phyloP scores from a whole-genome alignment of 305 asterid species.

The Caryopteris hybrid region DNA sequence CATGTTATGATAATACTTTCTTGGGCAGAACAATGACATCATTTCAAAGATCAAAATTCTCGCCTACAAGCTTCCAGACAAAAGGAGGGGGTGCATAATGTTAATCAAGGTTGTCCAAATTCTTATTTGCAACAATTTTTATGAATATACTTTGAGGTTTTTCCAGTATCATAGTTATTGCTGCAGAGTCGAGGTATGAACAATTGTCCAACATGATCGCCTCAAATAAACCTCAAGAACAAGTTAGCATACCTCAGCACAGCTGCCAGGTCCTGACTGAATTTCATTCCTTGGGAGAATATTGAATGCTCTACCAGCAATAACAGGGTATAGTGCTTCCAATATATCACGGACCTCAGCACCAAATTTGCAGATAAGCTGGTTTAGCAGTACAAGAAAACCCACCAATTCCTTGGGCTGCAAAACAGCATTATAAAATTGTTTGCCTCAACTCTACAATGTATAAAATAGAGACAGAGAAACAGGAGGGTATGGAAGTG shows the following conservation, averaged over 20 bases:
- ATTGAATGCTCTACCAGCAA: slow-evolving; percentile 60
- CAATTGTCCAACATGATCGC: not conserved
- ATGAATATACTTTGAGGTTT: not conserved
- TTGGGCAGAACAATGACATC: no score
- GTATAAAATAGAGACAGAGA: not conserved
- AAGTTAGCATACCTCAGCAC: slow-evolving; percentile 65
- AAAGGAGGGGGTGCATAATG: not conserved
- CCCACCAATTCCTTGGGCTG: slow-evolving; percentile 94
- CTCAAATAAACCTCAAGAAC: not conserved
- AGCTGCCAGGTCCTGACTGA: slow-evolving; percentile 73
- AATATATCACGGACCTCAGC: slow-evolving; percentile 57
- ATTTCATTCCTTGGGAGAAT: slow-evolving; percentile 70
- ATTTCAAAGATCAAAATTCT: not conserved
- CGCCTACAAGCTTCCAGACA: slow-evolving; percentile 3
- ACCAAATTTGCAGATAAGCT: slow-evolving; percentile 89
- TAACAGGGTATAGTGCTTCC: slow-evolving; percentile 81
- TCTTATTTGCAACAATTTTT: not conserved
- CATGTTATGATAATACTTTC: not conserved
- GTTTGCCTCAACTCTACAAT: slow-evolving; percentile 6
- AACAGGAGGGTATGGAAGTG: not conserved
- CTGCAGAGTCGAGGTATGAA: not conserved
- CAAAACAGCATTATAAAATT: slow-evolving; percentile 17
- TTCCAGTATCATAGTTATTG: not conserved
- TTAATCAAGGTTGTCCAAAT: not conserved
- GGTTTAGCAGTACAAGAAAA: slow-evolving; percentile 73